These are phyloP conservation scores for Cercis canadensis DNA, from an alignment of 306 rosid genomes.

Conservation along the genomic window DNA sequence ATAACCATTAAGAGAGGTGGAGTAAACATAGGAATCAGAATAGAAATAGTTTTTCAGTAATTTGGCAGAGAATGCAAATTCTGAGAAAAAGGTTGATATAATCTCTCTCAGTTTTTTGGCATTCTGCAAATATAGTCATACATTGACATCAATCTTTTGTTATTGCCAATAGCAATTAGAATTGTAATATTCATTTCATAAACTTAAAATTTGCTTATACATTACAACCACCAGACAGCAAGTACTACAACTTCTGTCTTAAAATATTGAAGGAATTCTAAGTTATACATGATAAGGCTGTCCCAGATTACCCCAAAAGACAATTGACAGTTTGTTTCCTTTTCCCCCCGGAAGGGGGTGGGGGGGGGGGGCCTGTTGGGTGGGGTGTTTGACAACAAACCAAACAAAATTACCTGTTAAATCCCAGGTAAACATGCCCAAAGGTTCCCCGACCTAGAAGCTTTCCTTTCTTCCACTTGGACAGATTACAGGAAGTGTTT, in stretches of 20 bases:
- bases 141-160: constrained; percentile 6
- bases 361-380: too few species aligned
- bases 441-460: constrained; percentile 95
- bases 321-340: constrained; percentile 29
- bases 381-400: background rate
- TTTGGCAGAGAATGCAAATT: constrained; percentile 16
- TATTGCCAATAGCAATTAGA: constrained; percentile 7
- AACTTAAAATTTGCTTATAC: constrained; percentile 11
- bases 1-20: constrained; percentile 45
- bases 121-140: constrained; percentile 31
- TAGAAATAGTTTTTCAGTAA: constrained; percentile 28
- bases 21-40: constrained; percentile 32
- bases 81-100: constrained; percentile 10
- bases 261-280: constrained; percentile 17
- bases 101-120: background rate
- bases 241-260: constrained; percentile 14
- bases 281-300: constrained; percentile 2
- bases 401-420: constrained; percentile 67
- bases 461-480: constrained; percentile 94
- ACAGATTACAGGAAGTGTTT: constrained; percentile 39
- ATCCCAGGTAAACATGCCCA: constrained; percentile 94
- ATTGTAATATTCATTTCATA: constrained; percentile 22
- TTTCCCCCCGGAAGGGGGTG: background rate
- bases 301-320: constrained; percentile 12
- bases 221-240: constrained; percentile 18